A percentile compares a stretch with the other conserved stretches of the same genome.
Conservation (phyloP, 305 asterid genomes). For the Withania somnifera region DNA sequence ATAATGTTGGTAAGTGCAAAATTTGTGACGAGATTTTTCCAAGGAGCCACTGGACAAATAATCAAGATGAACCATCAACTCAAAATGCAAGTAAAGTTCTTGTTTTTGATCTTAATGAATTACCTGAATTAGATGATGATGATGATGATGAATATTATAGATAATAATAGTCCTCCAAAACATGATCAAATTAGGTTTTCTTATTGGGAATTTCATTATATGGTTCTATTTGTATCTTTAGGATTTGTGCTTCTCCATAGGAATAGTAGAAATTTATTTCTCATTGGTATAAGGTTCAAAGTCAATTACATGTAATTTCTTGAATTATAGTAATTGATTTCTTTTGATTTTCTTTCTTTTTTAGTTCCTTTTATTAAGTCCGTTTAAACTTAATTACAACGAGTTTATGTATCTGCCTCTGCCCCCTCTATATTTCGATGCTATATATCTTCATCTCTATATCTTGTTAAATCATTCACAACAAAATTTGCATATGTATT, state of each 20-base stretch:
- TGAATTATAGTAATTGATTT: not conserved
- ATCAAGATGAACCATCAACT: not conserved
- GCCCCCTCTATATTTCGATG: too few species aligned
- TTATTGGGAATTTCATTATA: not conserved
- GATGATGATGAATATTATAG: too few species aligned
- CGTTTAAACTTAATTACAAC: not conserved
- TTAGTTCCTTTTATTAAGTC: not conserved
- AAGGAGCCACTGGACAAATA: slow-evolving; percentile 4
- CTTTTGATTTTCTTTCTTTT: not conserved
- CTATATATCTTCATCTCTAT: not conserved
- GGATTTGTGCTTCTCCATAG: not conserved
- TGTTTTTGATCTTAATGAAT: slow-evolving; percentile 39
- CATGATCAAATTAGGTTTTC: not conserved
- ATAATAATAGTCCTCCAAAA: not conserved
- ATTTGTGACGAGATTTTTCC: not conserved
- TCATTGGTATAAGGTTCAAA: not conserved
- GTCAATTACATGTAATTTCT: not conserved
- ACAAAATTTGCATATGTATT: not conserved
- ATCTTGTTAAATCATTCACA: not conserved
- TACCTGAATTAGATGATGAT: slow-evolving; percentile 9
- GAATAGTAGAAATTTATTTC: not conserved
- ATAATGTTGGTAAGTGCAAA: not conserved
- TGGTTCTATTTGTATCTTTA: not conserved
- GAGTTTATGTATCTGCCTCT: not conserved
- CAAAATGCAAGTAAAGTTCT: not conserved